phyloP scores from a whole-genome alignment of 1,284 basidiomycete species.

The Exobasidium cylindrosporum region DNA sequence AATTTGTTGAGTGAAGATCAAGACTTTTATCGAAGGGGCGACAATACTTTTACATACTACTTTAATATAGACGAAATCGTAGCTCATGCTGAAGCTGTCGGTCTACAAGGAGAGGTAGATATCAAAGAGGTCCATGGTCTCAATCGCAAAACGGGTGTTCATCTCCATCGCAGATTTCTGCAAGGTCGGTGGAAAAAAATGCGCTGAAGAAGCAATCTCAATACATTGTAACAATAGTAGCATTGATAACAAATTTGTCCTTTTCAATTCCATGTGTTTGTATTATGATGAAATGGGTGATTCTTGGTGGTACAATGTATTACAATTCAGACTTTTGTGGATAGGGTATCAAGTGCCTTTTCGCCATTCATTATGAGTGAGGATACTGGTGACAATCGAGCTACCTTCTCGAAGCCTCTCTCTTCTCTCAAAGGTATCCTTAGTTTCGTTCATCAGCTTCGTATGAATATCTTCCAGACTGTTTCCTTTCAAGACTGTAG shows the following conservation, averaged over 20 bases:
- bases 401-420: not conserved
- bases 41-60: constrained; percentile 56
- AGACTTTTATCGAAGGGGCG: constrained; percentile 53
- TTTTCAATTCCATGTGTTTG: too few species aligned
- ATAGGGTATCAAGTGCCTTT: too few species aligned
- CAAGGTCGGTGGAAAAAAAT: constrained; percentile 21
- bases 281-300: too few species aligned
- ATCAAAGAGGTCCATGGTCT: constrained; percentile 31
- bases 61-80: constrained; percentile 46
- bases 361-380: constrained; percentile 3
- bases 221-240: too few species aligned
- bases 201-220: not conserved
- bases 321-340: too few species aligned
- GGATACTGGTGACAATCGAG: constrained; percentile 5
- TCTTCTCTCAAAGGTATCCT: not conserved
- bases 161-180: constrained; percentile 25
- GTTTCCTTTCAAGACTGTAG: not conserved
- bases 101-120: constrained; percentile 34
- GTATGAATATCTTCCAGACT: not conserved
- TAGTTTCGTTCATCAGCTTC: not conserved
- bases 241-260: too few species aligned
- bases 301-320: too few species aligned
- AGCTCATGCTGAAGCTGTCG: constrained; percentile 17
- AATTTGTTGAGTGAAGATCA: constrained; percentile 39
- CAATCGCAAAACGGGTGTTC: constrained; percentile 37